These are phyloP conservation scores for Mortierella polycephala DNA, from an alignment of 371 early-diverging fungal species.

Conservation along the genomic window DNA sequence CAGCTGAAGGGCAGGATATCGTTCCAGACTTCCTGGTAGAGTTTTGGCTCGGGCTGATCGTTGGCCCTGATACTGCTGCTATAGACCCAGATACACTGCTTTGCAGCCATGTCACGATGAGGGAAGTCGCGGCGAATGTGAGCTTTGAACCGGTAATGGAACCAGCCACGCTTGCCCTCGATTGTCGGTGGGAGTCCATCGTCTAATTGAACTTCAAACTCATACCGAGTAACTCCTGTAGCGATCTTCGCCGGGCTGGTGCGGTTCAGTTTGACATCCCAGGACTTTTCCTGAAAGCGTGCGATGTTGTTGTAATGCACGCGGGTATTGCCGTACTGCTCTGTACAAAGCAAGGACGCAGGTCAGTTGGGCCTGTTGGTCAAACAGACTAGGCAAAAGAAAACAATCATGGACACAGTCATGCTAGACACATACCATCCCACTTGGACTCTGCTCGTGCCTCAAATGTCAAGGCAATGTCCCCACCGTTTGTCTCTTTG, in stretches of 20 bases:
- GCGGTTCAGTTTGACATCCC: conserved; percentile 34
- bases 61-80: conserved; percentile 21
- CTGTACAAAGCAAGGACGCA: neutral
- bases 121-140: conserved; percentile 37
- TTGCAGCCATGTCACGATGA: conserved; percentile 40
- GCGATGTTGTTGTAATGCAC: conserved; percentile 5
- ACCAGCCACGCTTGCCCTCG: conserved; percentile 41
- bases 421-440: conserved; percentile 16
- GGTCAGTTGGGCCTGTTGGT: neutral
- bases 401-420: neutral
- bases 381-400: neutral
- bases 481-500: conserved; percentile 36
- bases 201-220: conserved; percentile 34
- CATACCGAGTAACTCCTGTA: conserved; percentile 34
- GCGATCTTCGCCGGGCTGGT: conserved; percentile 27
- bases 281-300: conserved; percentile 27
- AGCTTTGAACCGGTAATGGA: conserved; percentile 46
- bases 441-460: conserved; percentile 37
- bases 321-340: conserved; percentile 20
- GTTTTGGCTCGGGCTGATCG: conserved; percentile 18
- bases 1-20: conserved; percentile 26
- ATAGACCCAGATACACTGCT: conserved; percentile 41
- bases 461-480: conserved; percentile 29
- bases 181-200: conserved; percentile 31
- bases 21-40: conserved; percentile 29